Evolutionary conservation across 768 basidiomycete species (phyloP).

Genomic region (Leucosporidium creatinivorum): DNA sequence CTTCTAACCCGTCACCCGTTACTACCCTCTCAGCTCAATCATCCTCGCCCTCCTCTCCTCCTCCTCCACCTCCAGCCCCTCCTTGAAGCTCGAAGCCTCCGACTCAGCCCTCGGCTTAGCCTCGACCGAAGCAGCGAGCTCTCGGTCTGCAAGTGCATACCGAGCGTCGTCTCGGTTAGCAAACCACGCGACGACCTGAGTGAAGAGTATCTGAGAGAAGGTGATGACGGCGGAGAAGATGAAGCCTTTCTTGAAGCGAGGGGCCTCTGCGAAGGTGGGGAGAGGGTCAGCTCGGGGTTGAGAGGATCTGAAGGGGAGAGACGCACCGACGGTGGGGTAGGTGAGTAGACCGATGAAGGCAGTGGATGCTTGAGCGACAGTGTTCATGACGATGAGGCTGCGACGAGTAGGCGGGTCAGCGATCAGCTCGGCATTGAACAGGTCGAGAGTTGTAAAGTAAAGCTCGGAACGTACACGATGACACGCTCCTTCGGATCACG

Average conservation of each 20-base stretch:
- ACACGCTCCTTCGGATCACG: not conserved
- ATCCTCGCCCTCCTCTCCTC: too few species aligned
- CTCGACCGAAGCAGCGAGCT: too few species aligned
- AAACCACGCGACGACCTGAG: not conserved
- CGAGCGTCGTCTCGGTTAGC: not conserved
- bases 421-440: too few species aligned
- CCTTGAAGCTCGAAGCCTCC: too few species aligned
- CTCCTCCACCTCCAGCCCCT: too few species aligned
- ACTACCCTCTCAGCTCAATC: too few species aligned
- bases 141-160: too few species aligned
- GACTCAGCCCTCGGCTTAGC: too few species aligned
- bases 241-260: not conserved
- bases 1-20: too few species aligned
- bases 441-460: too few species aligned
- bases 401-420: too few species aligned
- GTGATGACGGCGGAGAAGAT: not conserved
- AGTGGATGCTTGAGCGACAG: not conserved
- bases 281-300: not conserved
- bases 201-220: not conserved
- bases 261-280: not conserved
- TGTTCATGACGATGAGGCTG: not conserved
- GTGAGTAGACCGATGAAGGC: not conserved
- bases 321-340: not conserved
- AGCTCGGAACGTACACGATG: not conserved
- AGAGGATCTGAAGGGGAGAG: not conserved